Conservation (phyloP, 2,329 filamentous ascomycete species). For the Blastomyces gilchristii region DNA sequence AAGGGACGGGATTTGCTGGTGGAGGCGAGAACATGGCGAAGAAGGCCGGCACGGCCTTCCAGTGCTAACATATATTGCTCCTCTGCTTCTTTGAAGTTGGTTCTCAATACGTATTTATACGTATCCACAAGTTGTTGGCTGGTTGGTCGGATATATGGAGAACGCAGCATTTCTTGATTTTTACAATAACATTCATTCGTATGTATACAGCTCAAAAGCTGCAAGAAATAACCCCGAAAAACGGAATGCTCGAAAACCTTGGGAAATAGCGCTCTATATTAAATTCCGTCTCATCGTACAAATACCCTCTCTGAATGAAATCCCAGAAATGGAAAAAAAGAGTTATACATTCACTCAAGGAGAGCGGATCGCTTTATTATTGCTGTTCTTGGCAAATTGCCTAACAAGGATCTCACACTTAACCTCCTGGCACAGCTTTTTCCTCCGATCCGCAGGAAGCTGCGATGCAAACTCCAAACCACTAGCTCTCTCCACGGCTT, state of each 20-base stretch:
- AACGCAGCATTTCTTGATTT: background rate
- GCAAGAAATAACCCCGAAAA: background rate
- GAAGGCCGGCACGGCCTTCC: conserved; percentile 68
- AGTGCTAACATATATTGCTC: conserved; percentile 47
- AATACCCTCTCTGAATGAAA: background rate
- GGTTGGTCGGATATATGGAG: background rate
- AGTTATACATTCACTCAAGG: conserved; percentile 5
- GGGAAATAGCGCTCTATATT: background rate
- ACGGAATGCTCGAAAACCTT: background rate
- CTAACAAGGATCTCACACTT: conserved; percentile 71
- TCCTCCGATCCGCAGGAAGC: conserved; percentile 62
- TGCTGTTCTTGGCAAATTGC: conserved; percentile 54
- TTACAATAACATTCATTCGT: background rate
- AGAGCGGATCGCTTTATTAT: conserved; percentile 37
- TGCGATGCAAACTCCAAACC: conserved; percentile 83
- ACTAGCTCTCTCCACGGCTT: conserved; percentile 83
- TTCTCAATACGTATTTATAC: background rate
- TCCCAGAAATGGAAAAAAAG: background rate
- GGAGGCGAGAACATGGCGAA: conserved; percentile 75
- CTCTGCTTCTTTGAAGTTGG: background rate
- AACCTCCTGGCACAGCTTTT: conserved; percentile 76
- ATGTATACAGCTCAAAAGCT: background rate
- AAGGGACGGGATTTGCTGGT: conserved; percentile 87
- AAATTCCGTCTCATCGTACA: conserved; percentile 8
- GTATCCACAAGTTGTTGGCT: background rate